Conservation (phyloP, 179 eudicot species). For the Spinacia oleracea region DNA sequence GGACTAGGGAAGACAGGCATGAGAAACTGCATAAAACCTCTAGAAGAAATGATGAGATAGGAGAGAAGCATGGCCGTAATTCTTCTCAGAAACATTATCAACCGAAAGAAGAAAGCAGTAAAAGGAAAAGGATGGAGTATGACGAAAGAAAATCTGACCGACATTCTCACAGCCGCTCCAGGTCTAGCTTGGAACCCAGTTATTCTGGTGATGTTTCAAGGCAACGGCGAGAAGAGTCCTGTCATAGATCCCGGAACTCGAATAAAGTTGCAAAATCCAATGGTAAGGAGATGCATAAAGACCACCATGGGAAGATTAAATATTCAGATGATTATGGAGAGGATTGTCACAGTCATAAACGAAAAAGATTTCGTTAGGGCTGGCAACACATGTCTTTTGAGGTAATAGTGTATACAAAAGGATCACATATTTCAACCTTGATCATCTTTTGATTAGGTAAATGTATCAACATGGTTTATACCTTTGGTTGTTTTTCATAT, state of each 20-base stretch:
- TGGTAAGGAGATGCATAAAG: conserved; percentile 25
- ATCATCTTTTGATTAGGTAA: conserved; percentile 26
- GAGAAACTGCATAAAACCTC: conserved; percentile 17
- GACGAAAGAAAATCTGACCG: conserved; percentile 21
- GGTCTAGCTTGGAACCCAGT: conserved; percentile 28
- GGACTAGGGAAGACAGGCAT: conserved; percentile 17
- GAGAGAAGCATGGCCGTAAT: conserved; percentile 14
- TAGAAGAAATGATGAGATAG: conserved; percentile 14
- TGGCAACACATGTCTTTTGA: conserved; percentile 26
- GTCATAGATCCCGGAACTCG: conserved; percentile 18
- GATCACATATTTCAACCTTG: conserved; percentile 28
- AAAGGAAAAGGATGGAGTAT: conserved; percentile 30
- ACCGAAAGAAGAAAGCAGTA: conserved; percentile 22
- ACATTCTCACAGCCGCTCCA: conserved; percentile 27
- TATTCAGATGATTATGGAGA: conserved; percentile 28
- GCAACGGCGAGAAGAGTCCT: conserved; percentile 20
- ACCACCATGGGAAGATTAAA: conserved; percentile 22
- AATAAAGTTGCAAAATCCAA: conserved; percentile 19
- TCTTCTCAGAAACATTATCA: conserved; percentile 13
- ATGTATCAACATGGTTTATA: conserved; percentile 32
- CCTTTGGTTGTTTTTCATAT: conserved; percentile 19
- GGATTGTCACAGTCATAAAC: conserved; percentile 29
- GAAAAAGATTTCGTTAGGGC: conserved; percentile 35
- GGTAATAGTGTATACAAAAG: conserved; percentile 39
- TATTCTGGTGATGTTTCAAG: conserved; percentile 29